These are phyloP conservation scores for Nicotiana attenuata DNA, from an alignment of 257 asterid genomes.

Conservation along the genomic window DNA sequence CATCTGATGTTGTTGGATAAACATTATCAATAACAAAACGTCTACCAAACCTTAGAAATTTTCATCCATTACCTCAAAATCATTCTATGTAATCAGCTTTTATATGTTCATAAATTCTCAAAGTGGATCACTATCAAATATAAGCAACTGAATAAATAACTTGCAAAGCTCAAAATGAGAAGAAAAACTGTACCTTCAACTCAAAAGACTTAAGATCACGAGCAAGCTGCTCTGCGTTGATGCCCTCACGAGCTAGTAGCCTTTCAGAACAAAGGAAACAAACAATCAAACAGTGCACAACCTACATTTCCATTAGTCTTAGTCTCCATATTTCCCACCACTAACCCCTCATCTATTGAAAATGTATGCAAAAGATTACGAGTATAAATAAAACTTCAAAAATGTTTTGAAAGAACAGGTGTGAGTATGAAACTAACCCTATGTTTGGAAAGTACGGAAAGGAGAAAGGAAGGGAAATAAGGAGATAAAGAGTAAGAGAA, in stretches of 20 bases:
- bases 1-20: neutral
- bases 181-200: conserved; percentile 50
- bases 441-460: neutral
- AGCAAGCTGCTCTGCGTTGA: conserved; percentile 96
- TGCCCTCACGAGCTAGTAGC: conserved; percentile 91
- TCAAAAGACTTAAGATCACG: conserved; percentile 97
- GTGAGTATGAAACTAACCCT: neutral
- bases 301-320: neutral
- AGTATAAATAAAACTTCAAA: neutral
- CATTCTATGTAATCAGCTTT: neutral
- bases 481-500: no score
- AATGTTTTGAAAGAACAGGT: neutral
- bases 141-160: neutral
- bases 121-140: neutral
- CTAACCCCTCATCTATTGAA: neutral
- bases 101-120: neutral
- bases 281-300: neutral
- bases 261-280: conserved; percentile 25
- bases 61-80: neutral
- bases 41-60: neutral
- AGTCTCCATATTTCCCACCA: neutral
- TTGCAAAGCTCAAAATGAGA: neutral
- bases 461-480: neutral
- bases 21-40: neutral
- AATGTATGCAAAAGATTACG: neutral